A percentile compares a stretch with the other conserved stretches of the same genome.
Conservation (phyloP, 768 basidiomycete genomes). For the Rhizopogon salebrosus region DNA sequence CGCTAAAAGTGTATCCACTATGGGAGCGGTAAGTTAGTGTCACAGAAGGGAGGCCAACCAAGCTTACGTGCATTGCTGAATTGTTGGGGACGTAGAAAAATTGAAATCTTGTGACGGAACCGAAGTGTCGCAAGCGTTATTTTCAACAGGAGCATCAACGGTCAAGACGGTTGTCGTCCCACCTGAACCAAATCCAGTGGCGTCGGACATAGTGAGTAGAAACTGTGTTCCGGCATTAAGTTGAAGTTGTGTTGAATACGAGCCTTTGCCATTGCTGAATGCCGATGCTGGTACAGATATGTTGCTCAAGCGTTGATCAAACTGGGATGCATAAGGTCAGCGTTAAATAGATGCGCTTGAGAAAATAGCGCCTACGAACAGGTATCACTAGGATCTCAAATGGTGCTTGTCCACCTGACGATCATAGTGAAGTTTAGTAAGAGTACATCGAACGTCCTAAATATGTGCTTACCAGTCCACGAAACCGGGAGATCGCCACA, state of each 20-base stretch:
- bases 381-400: slow-evolving; percentile 46
- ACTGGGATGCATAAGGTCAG: slow-evolving; percentile 26
- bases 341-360: background rate
- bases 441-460: background rate
- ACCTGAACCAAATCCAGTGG: slow-evolving; percentile 62
- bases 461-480: slow-evolving; percentile 50
- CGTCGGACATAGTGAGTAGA: slow-evolving; percentile 65
- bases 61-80: slow-evolving; percentile 58
- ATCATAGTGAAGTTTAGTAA: background rate
- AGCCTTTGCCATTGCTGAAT: slow-evolving; percentile 49
- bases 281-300: slow-evolving; percentile 49
- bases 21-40: slow-evolving; percentile 3
- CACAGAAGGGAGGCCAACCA: background rate
- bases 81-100: slow-evolving; percentile 44
- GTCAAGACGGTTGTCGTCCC: slow-evolving; percentile 47
- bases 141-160: slow-evolving; percentile 39
- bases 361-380: slow-evolving; percentile 24
- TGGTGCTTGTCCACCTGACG: slow-evolving; percentile 53
- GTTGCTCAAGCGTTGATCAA: slow-evolving; percentile 47
- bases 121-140: slow-evolving; percentile 42
- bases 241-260: slow-evolving; percentile 42
- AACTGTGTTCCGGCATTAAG: slow-evolving; percentile 36
- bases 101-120: slow-evolving; percentile 38
- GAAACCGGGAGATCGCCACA: slow-evolving; percentile 56
- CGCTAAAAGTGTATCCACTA: slow-evolving; percentile 44